Base-by-base conservation (phyloP, 176 grass and related monocot species). In the Eremochloa ophiuroides region DNA sequence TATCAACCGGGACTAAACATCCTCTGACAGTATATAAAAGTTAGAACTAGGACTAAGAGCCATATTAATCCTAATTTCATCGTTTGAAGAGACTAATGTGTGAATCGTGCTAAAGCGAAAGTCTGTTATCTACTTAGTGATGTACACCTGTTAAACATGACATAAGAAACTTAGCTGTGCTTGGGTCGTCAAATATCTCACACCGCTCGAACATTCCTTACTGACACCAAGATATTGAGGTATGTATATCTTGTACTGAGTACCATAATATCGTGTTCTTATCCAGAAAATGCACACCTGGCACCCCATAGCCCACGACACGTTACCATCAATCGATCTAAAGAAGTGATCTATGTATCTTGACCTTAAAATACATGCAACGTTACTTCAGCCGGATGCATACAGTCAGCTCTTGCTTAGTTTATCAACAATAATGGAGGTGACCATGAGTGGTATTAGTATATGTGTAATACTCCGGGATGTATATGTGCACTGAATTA, bases 71-170 rank as follows among this genome's bases (percentile, higher is more conserved):
- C n/a, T n/a, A n/a, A n/a, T n/a, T n/a, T n/a, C n/a, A n/a, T n/a
- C n/a, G n/a, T n/a, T n/a, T n/a, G n/a, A n/a, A n/a, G n/a, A n/a
- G n/a, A n/a, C n/a, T n/a, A n/a, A n/a, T n/a, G n/a, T n/a, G n/a
- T n/a, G n/a, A n/a, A n/a, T n/a, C n/a, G n/a, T n/a, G n/a, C n/a
- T n/a, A n/a, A n/a, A n/a, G n/a, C n/a, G n/a, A n/a, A n/a, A n/a
- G n/a, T n/a, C n/a, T n/a, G n/a, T n/a, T n/a, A n/a, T n/a, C n/a
- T n/a, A n/a, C n/a, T n/a, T n/a, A n/a, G n/a, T n/a, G n/a, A n/a
- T n/a, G 47, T 74, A 48, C 71, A 55, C 22, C 73, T 25, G 26
- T 23, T 75, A 59, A 75, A 59, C 72, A 75, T 74, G 17, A 56
- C 30, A 56, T 50, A 74, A 39, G 23, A 28, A 51, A n/a, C 48